Conservation (phyloP, 495 filamentous ascomycete genomes). For the Podospora pseudopauciseta region DNA sequence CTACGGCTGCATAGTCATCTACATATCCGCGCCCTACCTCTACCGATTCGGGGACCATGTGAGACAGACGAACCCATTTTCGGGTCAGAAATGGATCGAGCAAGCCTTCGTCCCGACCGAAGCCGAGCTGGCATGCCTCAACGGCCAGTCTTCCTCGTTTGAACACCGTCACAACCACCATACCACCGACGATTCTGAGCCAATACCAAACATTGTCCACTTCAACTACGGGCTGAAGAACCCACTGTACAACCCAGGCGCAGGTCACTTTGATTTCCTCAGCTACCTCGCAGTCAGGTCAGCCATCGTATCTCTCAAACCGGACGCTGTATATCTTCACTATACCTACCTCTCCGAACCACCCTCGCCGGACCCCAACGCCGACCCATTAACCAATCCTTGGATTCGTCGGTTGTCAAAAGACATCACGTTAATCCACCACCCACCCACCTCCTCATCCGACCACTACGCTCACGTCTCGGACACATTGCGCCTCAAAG, state of each 20-base stretch:
- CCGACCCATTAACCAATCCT: conserved; percentile 37
- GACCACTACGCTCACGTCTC: conserved; percentile 44
- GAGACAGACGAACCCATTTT: conserved; percentile 40
- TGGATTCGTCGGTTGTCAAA: conserved; percentile 40
- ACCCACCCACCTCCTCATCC: conserved; percentile 34
- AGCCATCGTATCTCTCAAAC: conserved; percentile 41
- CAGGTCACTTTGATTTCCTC: conserved; percentile 43
- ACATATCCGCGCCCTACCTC: conserved; percentile 28
- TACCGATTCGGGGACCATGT: conserved; percentile 35
- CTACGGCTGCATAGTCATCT: conserved; percentile 26
- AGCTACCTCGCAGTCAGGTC: conserved; percentile 45
- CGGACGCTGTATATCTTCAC: conserved; percentile 43
- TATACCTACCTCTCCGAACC: conserved; percentile 43
- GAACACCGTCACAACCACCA: conserved; percentile 5
- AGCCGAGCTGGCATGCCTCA: conserved; percentile 39
- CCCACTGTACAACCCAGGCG: conserved; percentile 34
- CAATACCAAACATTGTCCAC: conserved; percentile 48
- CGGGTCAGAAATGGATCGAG: conserved; percentile 40
- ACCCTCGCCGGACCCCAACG: conserved; percentile 35
- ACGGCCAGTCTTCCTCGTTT: conserved; percentile 26
- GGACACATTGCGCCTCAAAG: conserved; percentile 43
- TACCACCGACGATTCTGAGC: conserved; percentile 21
- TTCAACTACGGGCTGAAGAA: conserved; percentile 45
- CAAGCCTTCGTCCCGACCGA: conserved; percentile 36
- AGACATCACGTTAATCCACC: conserved; percentile 42